Evolutionary conservation across 352 stramenopile species (phyloP).

Genomic region (Globisporangium spiculum): DNA sequence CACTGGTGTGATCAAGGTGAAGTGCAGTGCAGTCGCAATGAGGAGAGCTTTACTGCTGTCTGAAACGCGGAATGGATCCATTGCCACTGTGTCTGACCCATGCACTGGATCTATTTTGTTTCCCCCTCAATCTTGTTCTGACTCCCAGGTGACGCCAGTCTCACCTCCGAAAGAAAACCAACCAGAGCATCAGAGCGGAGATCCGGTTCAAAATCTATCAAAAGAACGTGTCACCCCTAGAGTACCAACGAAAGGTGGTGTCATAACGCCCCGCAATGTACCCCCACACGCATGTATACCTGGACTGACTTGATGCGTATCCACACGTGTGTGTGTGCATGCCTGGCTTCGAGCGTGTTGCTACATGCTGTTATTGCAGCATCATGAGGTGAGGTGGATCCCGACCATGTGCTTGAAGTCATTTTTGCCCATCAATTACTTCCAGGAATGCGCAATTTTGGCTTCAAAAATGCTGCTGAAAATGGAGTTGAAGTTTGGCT

Average conservation of each 20-base stretch:
- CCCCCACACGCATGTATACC: background rate
- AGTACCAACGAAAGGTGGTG: background rate
- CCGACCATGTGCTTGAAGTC: background rate
- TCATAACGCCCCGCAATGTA: background rate
- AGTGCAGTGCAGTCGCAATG: background rate
- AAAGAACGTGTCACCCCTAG: background rate
- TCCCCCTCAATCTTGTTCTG: background rate
- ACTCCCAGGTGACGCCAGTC: background rate
- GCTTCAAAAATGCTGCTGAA: background rate
- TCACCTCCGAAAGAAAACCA: background rate
- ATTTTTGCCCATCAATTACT: background rate
- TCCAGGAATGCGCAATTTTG: background rate
- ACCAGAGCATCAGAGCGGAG: background rate
- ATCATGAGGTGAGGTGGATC: background rate
- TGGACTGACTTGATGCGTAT: background rate
- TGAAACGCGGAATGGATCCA: background rate
- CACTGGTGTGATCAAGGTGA: background rate
- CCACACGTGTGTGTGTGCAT: too few relatives aligned
- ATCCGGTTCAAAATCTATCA: conserved; percentile 2
- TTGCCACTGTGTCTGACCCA: background rate
- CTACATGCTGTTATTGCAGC: background rate
- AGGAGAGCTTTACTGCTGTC: background rate
- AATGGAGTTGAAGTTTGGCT: conserved; percentile 8
- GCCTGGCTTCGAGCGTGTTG: too few relatives aligned
- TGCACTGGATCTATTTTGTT: background rate